Evolutionary conservation across 2,329 filamentous ascomycete genomes (phyloP).

Genomic region (Aspergillus ibericus): DNA sequence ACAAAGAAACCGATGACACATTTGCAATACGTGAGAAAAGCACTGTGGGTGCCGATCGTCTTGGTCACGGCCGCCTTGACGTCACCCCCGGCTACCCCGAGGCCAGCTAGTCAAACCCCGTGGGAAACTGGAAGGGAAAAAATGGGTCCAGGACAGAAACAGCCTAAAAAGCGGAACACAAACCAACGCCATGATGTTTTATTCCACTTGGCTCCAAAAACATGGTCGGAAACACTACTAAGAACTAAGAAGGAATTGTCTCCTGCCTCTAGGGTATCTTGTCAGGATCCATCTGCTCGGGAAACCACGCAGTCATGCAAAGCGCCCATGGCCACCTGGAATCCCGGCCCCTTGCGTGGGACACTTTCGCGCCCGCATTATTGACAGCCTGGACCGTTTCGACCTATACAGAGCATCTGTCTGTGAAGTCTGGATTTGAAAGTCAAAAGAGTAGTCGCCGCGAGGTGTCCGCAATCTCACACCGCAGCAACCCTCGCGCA

Average conservation of each 20-base stretch:
- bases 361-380: slow-evolving; percentile 19
- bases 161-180: not conserved
- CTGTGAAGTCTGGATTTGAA: not conserved
- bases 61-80: slow-evolving; percentile 16
- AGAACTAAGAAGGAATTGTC: not conserved
- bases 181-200: not conserved
- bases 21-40: not conserved
- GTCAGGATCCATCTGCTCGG: slow-evolving; percentile 15
- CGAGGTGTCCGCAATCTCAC: not conserved
- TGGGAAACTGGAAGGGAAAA: not conserved
- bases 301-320: slow-evolving; percentile 13
- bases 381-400: slow-evolving; percentile 13
- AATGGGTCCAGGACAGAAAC: not conserved
- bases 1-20: not conserved
- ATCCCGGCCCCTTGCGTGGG: slow-evolving; percentile 30
- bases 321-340: slow-evolving; percentile 15
- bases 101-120: slow-evolving; percentile 1
- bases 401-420: not conserved
- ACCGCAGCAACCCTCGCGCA: not conserved
- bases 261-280: not conserved
- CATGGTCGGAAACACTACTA: not conserved
- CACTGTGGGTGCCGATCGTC: not conserved
- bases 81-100: slow-evolving; percentile 21
- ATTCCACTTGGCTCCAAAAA: not conserved
- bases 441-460: not conserved